Base-by-base conservation (phyloP, 306 rosid species). In the Lithocarpus polystachyus region DNA sequence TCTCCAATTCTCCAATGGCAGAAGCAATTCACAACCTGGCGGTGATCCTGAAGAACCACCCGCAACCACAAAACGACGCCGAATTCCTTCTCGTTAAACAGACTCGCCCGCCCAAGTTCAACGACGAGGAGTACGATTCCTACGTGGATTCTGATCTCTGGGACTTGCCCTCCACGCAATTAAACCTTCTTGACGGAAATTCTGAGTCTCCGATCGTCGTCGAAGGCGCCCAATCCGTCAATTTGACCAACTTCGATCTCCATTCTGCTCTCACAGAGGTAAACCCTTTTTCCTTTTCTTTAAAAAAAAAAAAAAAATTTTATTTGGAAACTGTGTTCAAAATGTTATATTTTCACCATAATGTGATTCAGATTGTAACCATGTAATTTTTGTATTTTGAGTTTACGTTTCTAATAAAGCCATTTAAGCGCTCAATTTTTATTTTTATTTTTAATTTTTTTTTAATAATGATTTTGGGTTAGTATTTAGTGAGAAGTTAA, bases 111-210 rank as follows among this genome's bases (percentile, higher is more conserved):
- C 89, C 93, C 8, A 85, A 81, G 77, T 94, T 91, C 85, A 51
- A 83, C 61, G 85, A 90, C 48, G 83, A 81, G 2, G 96, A 94
- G 77, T 94, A 94, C 90, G 96, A 94, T 54, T 94, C 98, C 77
- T 86, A 73, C 86, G 77, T 84, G 33, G 98, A 94, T 79, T 94
- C 98, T 24, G 96, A 94, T 69, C 91, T 94, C 68, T 94, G 96
- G 96, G 98, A 94, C 89, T 87, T 94, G 72, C 98, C 98, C 23
- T 82, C 88, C 3, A 81, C 81, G 37, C 83, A 75, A 40, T 68
- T 93, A 82, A 87, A 90, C 26, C 85, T 75, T 73, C 68, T 79
- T 20, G 82, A 68, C 68, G 79, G 69, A n/a, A 75, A 68, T 2
- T 82, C 83, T 2, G 82, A 80, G 22, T 72, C 89, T 14, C 72